A percentile compares a stretch with the other conserved stretches of the same genome.
Evolutionary conservation across 441 rosid genomes (phyloP).

Genomic region (Populus hybrid): DNA sequence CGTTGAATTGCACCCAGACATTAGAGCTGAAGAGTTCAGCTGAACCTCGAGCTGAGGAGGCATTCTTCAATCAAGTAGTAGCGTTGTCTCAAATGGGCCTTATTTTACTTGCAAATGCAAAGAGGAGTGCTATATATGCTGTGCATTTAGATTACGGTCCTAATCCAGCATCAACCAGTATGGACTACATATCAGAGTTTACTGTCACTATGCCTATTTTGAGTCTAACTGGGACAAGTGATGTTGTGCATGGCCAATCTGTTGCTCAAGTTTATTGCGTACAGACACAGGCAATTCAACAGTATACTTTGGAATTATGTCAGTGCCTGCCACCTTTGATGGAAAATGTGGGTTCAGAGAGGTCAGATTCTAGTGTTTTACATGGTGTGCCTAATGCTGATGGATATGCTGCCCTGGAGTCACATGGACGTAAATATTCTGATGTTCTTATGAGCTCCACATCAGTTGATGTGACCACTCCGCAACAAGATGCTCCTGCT

Average conservation of each 20-base stretch:
- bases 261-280: slow-evolving; percentile 74
- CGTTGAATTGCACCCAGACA: slow-evolving; percentile 75
- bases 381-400: slow-evolving; percentile 27
- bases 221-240: slow-evolving; percentile 71
- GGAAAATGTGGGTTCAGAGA: slow-evolving; percentile 49
- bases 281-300: slow-evolving; percentile 83
- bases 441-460: slow-evolving; percentile 43
- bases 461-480: slow-evolving; percentile 30
- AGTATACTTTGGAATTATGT: slow-evolving; percentile 70
- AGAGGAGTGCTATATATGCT: slow-evolving; percentile 78
- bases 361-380: slow-evolving; percentile 40
- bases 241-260: slow-evolving; percentile 46
- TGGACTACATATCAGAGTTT: slow-evolving; percentile 81
- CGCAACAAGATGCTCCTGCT: slow-evolving; percentile 30
- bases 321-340: slow-evolving; percentile 65
- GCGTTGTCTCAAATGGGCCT: slow-evolving; percentile 62
- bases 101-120: slow-evolving; percentile 79
- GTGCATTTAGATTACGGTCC: slow-evolving; percentile 71
- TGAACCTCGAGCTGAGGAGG: slow-evolving; percentile 55
- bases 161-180: slow-evolving; percentile 56
- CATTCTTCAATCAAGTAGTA: slow-evolving; percentile 76
- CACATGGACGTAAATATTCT: slow-evolving; percentile 36
- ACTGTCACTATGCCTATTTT: slow-evolving; percentile 82
- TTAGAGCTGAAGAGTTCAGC: slow-evolving; percentile 66
- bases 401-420: slow-evolving; percentile 32